Evolutionary conservation across 129 eudicot genomes (phyloP), one percentile per base, ranked within the genome.

Genomic region (Tagetes patula): DNA sequence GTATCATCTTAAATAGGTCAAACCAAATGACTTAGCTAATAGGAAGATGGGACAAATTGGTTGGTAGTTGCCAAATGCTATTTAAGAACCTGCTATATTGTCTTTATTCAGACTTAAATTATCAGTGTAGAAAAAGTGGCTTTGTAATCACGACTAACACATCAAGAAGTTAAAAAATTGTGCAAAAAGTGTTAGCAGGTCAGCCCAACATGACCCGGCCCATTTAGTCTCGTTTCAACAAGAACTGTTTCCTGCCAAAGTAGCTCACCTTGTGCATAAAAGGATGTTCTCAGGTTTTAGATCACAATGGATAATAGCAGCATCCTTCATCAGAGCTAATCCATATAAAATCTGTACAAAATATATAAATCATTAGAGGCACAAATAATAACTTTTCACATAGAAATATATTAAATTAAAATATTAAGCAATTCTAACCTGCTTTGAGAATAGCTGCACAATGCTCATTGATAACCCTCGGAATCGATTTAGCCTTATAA

Each of bases 241-340:
- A 20, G 5, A 55, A 45, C 49, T 33, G 1, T 69, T 47, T 68
- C 20, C 42, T 68, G 27, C 59, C 11, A 58, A 49, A 71, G 75
- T 59, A 67, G 71, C 83, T 79, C 47, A 88, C 99, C 97, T 88
- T 34, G 97, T 84, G 77, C 96, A 85, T 81, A 95, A 72, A 65
- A 95, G 99, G 76, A 95, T 95, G 86, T 95, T 95, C 62, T 95
- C 99, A 32, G 97, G 97, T 81, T 95, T 95, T 59, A 95, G 82
- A 85, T 95, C 99, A 70, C 99, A 95, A 72, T 95, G 97, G 78
- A 95, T 95, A 70, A 95, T 91, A 48, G 91, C 96, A 83, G 99
- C 97, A 75, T 91, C 96, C 85, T 90, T 95, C 99, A 95, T 95
- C 80, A 95, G 80, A 65, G 89, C 91, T 79, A 95, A 82, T 9